Evolutionary conservation across 164 flowering plant species (phyloP).

Genomic region (Nymphaea colorata): DNA sequence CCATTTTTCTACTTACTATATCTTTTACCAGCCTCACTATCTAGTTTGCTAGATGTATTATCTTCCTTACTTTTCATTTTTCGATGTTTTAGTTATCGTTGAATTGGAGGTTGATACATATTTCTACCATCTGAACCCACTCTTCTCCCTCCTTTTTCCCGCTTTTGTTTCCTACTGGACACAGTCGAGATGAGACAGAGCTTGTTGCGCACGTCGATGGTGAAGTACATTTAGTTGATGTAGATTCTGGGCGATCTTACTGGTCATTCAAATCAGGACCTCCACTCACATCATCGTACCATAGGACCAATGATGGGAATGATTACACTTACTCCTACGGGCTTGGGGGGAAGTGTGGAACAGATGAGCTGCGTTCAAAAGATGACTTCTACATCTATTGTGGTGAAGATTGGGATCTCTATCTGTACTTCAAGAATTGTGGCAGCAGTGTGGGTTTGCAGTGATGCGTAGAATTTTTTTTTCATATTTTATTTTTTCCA

Average conservation of each 20-base stretch:
- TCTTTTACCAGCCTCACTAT: too few species aligned
- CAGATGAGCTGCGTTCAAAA: neutral
- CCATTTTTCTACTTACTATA: too few species aligned
- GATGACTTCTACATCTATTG: conserved; percentile 25
- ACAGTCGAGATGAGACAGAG: conserved; percentile 20
- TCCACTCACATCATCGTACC: conserved; percentile 47
- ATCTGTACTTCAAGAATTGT: conserved; percentile 15
- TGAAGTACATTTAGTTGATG: conserved; percentile 27
- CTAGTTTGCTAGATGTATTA: too few species aligned
- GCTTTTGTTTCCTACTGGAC: neutral
- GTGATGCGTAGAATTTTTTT: neutral
- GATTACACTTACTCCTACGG: conserved; percentile 17
- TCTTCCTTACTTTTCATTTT: too few species aligned
- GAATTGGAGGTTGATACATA: neutral
- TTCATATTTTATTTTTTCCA: neutral
- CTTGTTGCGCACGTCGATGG: conserved; percentile 46
- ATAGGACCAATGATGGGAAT: conserved; percentile 17
- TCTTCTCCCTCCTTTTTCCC: neutral
- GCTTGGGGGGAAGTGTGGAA: conserved; percentile 1
- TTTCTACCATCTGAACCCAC: neutral
- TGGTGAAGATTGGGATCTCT: conserved; percentile 44
- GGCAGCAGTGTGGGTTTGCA: conserved; percentile 32
- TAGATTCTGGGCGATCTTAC: conserved; percentile 16
- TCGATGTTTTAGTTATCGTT: too few species aligned
- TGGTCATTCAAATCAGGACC: conserved; percentile 51